Evolutionary conservation across 2,329 filamentous ascomycete species (phyloP), one percentile per base, ranked within the genome.

Genomic region (Sarocladium kiliense): DNA sequence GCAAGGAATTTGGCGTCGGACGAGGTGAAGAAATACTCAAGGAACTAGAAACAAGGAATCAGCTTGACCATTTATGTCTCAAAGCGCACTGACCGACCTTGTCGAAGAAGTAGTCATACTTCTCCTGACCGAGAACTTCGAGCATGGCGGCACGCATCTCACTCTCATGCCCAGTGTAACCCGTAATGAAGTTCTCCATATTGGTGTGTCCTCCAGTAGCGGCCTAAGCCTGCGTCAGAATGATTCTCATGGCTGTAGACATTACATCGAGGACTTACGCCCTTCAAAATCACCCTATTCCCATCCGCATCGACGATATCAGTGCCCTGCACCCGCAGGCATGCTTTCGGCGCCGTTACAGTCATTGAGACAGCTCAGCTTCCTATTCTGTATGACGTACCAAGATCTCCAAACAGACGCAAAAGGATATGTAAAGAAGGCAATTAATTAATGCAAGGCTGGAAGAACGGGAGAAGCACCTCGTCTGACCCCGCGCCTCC

Each of bases 131-230:
- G 0, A 85, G 70, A 0, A 79, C 77, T 54, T 76, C 71, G 3
- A 76, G 68, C 64, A 85, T 75, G 0, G 79, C 76, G 3, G 72
- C 73, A 16, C 80, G 75, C 57, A 81, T 77, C 57, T 84, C 74
- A 26, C 71, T 71, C 64, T 85, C 82, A 53, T 80, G 77, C 14
- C 79, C 82, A 3, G 80, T 74, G 57, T 77, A 85, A 16, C 82
- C 82, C 1, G 78, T 82, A 61, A 85, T 84, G 71, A 84, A 84
- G 62, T 83, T 84, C 64, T 83, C 80, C 77, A 81, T 81, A n/a
- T 65, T 60, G 60, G 68, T 64, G 60, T 62, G 64, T 4, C 66
- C 66, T 2, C 66, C 66, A 2, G 63, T 57, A 7, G 64, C 64
- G 12, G 63, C 60, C 62, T 63, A 11, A 30, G 3, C 4, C 16